Conservation (phyloP, 2,329 filamentous ascomycete genomes). For the Ophiognomonia clavigignenti-juglandacearum region DNA sequence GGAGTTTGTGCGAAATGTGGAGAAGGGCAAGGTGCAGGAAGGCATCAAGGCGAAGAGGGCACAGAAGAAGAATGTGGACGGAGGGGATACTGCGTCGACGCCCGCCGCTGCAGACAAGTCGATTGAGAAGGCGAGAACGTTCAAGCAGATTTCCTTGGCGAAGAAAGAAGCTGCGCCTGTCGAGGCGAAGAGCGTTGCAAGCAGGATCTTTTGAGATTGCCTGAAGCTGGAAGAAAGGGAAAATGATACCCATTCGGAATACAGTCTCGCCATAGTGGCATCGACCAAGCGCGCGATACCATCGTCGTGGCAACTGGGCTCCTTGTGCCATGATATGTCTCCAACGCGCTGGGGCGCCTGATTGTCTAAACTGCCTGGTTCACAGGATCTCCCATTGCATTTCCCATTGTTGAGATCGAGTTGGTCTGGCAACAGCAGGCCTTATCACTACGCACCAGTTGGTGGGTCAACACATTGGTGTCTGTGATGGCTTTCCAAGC, state of each 20-base stretch:
- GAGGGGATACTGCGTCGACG: slow-evolving; percentile 24
- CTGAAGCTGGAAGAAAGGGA: background rate
- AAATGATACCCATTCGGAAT: background rate
- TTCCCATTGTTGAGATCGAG: background rate
- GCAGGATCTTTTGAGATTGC: slow-evolving; percentile 56
- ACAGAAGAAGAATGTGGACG: slow-evolving; percentile 34
- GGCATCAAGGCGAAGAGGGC: slow-evolving; percentile 62
- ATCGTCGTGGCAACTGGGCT: background rate
- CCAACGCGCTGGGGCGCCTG: background rate
- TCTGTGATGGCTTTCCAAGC: background rate
- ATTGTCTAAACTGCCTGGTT: background rate
- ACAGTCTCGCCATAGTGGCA: background rate
- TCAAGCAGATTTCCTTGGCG: slow-evolving; percentile 62
- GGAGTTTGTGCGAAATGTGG: slow-evolving; percentile 73
- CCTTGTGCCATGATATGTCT: background rate
- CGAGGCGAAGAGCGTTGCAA: slow-evolving; percentile 54
- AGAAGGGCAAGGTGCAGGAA: slow-evolving; percentile 73
- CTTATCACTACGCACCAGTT: background rate
- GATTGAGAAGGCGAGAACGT: slow-evolving; percentile 43
- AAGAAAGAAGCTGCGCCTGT: slow-evolving; percentile 41
- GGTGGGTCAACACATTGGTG: background rate
- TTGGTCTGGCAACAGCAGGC: background rate
- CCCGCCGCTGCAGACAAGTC: background rate
- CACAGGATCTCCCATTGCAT: background rate
- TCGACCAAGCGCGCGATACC: background rate